Base-by-base conservation (phyloP, 2,329 filamentous ascomycete species). In the Pseudogymnoascus sp. region DNA sequence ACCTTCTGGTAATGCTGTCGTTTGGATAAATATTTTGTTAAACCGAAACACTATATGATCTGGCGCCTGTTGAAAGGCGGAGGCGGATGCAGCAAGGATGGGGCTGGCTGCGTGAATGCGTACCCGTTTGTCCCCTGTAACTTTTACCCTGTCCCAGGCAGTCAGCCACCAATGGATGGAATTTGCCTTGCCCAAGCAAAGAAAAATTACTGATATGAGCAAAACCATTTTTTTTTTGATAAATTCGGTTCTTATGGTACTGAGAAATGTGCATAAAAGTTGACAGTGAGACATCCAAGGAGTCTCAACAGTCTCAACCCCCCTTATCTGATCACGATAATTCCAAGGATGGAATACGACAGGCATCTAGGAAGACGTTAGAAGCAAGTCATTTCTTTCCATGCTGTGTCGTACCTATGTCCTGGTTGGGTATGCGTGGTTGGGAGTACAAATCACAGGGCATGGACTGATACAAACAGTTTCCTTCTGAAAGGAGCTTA, bases 41-140 rank as follows among this genome's bases (percentile, higher is more conserved):
- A 56, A 33, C 50, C 50, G 28, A 56, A 56, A 56, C 50, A 56
- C 28, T 28, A 56, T 56, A 56, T 56, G 50, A 56, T 56, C 50
- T 56, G 50, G 50, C 50, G 50, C 50, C 50, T 56, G 50, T 56
- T 56, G 50, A 56, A 56, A 56, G 50, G 50, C 50, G 50, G 50
- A 56, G 50, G 50, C 28, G 50, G 50, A 56, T 56, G 50, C 50
- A 56, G 50, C 50, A 56, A 56, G 50, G 50, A 10, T 22, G 24
- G 26, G 41, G 41, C 24, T 33, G 50, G 50, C 50, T 56, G 50
- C n/a, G 50, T 56, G 50, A 14, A 56, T 56, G 28, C 28, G n/a
- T 56, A 35, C 50, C 50, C 50, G 50, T 35, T 35, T 33, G 11
- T 56, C n/a, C 50, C 50, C 24, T 35, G 50, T 19, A 10, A 33